These are phyloP conservation scores for Quillaja saponaria DNA, from an alignment of 306 rosid species.

Conservation along the genomic window DNA sequence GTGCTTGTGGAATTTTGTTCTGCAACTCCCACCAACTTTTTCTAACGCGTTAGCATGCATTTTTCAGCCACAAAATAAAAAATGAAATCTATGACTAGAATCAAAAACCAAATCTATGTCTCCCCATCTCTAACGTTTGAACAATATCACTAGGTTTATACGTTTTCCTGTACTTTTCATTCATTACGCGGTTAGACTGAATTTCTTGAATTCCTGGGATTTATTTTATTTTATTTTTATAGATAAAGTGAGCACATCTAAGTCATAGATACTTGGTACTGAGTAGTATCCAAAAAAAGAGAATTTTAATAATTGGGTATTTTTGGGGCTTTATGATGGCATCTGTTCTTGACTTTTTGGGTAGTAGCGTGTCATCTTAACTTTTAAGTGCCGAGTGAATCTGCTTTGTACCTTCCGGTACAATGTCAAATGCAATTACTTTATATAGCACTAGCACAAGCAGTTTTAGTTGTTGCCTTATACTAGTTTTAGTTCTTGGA, in stretches of 20 bases:
- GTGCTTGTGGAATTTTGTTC: background rate
- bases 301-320: background rate
- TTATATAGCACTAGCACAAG: too few relatives aligned
- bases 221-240: background rate
- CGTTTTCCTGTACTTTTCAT: constrained; percentile 15
- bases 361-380: constrained; percentile 22
- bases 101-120: background rate
- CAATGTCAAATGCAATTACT: background rate
- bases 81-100: too few relatives aligned
- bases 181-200: constrained; percentile 33
- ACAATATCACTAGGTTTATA: background rate
- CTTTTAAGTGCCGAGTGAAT: background rate
- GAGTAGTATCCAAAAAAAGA: background rate
- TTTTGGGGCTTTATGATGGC: background rate
- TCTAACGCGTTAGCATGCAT: constrained; percentile 17
- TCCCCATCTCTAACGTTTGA: background rate
- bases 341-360: constrained; percentile 37
- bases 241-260: background rate
- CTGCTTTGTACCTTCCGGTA: constrained; percentile 33
- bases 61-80: too few relatives aligned
- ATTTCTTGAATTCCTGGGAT: constrained; percentile 22
- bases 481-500: background rate
- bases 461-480: background rate
- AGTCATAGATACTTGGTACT: background rate
- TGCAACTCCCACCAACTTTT: constrained; percentile 13